phyloP scores from a whole-genome alignment of 75 land plant genomes.

The Adiantum capillusveneris region DNA sequence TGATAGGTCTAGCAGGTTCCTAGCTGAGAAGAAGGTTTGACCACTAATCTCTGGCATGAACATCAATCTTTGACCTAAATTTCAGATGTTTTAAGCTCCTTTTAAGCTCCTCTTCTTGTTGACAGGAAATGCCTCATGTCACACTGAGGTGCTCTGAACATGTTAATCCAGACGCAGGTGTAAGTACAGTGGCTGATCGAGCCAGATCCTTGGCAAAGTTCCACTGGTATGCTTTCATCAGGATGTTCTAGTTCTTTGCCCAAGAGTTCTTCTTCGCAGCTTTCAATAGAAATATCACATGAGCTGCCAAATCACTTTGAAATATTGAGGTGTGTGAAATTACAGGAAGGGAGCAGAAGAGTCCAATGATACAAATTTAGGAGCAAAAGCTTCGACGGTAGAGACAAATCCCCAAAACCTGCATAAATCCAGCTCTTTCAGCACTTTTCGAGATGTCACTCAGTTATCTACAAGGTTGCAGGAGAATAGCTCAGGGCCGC shows the following conservation, averaged over 20 bases:
- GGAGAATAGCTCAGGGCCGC: background rate
- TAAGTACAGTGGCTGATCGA: too few species aligned
- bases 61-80: too few species aligned
- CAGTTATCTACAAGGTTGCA: constrained; percentile 1
- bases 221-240: background rate
- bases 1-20: constrained; percentile 26
- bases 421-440: background rate
- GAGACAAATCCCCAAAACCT: background rate
- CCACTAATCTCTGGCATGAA: too few species aligned
- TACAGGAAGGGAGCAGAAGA: constrained; percentile 3
- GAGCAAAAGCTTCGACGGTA: background rate
- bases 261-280: too few species aligned
- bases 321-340: too few species aligned
- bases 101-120: too few species aligned
- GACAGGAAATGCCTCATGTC: background rate
- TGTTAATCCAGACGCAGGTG: too few species aligned
- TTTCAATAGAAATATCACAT: too few species aligned
- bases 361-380: background rate
- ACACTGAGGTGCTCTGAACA: background rate
- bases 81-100: too few species aligned
- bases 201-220: background rate
- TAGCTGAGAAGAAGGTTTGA: constrained; percentile 20
- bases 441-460: constrained; percentile 5
- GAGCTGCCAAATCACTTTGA: too few species aligned
- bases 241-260: too few species aligned